A percentile compares a stretch with the other conserved stretches of the same genome.
Evolutionary conservation across 495 filamentous ascomycete genomes (phyloP).

Genomic region (Xylaria telfairii): DNA sequence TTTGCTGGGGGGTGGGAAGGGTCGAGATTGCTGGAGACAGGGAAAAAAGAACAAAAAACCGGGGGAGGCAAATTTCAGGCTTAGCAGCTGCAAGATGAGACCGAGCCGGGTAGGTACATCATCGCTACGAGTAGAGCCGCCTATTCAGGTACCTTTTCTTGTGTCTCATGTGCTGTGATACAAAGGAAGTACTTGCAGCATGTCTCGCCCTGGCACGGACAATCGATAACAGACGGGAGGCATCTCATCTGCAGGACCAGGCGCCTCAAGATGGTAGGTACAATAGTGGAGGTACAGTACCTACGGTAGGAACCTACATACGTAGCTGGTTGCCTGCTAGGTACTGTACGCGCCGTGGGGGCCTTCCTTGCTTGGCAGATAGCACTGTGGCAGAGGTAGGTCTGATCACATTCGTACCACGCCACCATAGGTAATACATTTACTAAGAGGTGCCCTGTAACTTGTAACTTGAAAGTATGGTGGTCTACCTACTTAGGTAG

Average conservation of each 20-base stretch:
- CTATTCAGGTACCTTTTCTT: not conserved
- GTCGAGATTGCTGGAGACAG: conserved; percentile 30
- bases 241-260: not conserved
- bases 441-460: too few species aligned
- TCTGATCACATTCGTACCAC: too few species aligned
- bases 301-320: not conserved
- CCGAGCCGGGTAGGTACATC: not conserved
- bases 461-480: too few species aligned
- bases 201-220: not conserved
- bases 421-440: too few species aligned
- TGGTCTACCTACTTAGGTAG: not conserved
- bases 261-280: not conserved
- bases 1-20: not conserved
- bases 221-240: not conserved
- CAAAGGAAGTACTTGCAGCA: not conserved
- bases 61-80: conserved; percentile 31
- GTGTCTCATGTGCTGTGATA: not conserved
- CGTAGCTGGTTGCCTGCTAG: not conserved
- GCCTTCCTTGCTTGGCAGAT: not conserved
- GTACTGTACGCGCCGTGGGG: not conserved
- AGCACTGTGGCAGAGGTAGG: not conserved
- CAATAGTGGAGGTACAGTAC: too few species aligned
- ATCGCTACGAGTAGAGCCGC: not conserved
- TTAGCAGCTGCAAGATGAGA: not conserved
- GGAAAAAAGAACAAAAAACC: conserved; percentile 36